phyloP scores from a whole-genome alignment of 257 asterid genomes.

The Euphrasia confusa region DNA sequence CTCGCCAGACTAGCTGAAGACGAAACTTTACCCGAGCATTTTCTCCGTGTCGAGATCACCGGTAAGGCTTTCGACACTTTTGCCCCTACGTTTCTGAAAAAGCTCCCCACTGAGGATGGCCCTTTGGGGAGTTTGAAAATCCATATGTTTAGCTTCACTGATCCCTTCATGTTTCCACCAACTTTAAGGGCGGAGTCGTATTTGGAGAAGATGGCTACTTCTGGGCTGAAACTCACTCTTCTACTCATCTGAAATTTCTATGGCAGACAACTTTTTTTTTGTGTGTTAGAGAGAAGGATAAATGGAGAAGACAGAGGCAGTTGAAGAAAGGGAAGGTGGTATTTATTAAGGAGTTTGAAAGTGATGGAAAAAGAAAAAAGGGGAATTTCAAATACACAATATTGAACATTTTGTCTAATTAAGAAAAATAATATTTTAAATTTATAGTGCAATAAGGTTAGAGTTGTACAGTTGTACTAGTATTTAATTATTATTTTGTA shows the following conservation, averaged over 20 bases:
- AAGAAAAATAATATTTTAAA: too few relatives aligned
- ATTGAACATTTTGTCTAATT: too few relatives aligned
- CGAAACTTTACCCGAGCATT: constrained; percentile 53
- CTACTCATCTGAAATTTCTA: constrained; percentile 25
- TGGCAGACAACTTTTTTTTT: constrained; percentile 9
- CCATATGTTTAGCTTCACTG: constrained; percentile 29
- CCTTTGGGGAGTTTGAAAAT: constrained; percentile 33
- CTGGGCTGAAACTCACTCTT: constrained; percentile 55
- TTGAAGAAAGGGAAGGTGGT: constrained; percentile 26
- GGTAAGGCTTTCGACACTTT: constrained; percentile 50
- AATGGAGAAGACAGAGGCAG: constrained; percentile 17
- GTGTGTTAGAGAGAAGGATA: constrained; percentile 1
- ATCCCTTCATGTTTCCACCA: constrained; percentile 26
- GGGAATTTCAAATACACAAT: not conserved
- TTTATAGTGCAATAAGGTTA: too few relatives aligned
- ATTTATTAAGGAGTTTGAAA: constrained; percentile 35
- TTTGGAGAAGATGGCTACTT: constrained; percentile 10
- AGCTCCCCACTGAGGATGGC: constrained; percentile 38
- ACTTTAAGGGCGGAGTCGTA: not conserved
- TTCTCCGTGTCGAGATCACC: constrained; percentile 33
- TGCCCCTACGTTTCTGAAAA: constrained; percentile 48
- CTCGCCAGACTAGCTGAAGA: constrained; percentile 56
- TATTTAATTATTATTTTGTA: too few relatives aligned
- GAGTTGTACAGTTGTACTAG: too few relatives aligned
- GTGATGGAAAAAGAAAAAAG: not conserved